These are phyloP conservation scores for Malus asiatica DNA, from an alignment of 306 rosid genomes.

Conservation along the genomic window DNA sequence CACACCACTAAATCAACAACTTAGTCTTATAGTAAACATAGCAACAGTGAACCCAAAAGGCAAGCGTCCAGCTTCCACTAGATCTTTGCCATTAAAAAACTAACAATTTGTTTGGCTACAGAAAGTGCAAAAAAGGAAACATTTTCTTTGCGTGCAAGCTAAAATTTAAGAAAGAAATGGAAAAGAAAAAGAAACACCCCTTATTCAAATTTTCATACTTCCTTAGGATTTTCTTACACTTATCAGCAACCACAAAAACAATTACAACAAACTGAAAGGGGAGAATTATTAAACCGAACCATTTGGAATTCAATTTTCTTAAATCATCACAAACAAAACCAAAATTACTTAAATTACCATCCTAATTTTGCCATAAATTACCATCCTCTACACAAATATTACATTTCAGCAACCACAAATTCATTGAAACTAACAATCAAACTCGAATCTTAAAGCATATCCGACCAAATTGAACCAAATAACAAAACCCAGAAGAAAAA, in stretches of 20 bases:
- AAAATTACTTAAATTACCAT: neutral
- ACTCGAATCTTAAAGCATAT: neutral
- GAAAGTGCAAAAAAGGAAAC: neutral
- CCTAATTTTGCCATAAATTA: neutral
- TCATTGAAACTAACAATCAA: slow-evolving; percentile 4
- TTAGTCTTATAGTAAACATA: neutral
- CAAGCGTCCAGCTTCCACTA: neutral
- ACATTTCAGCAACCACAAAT: neutral
- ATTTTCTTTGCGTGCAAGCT: neutral
- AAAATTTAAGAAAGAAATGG: neutral
- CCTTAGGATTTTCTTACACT: neutral
- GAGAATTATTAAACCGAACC: neutral
- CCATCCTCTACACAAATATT: neutral
- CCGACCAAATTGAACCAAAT: slow-evolving; percentile 1
- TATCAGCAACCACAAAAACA: neutral
- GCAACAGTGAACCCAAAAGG: neutral
- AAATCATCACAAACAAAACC: neutral
- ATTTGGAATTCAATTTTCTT: neutral
- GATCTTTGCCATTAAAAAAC: neutral
- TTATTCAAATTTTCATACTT: neutral
- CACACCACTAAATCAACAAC: neutral
- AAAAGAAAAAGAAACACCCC: neutral
- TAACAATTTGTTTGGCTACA: neutral
- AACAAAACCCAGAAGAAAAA: slow-evolving; percentile 2
- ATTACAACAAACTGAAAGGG: neutral